Conservation (phyloP, 345 rosid species). For the Pistacia vera region DNA sequence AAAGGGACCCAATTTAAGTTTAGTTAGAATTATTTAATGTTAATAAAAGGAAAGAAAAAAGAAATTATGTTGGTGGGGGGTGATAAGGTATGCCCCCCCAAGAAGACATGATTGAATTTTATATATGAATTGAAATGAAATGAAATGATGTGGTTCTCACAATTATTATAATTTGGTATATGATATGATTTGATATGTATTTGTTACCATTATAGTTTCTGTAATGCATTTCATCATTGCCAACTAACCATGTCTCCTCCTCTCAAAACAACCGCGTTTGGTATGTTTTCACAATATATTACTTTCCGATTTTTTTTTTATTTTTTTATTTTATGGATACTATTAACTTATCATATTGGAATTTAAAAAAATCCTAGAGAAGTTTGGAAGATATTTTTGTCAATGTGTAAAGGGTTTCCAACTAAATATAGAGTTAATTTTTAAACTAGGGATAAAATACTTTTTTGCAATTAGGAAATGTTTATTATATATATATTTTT, state of each 20-base stretch:
- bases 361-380: background rate
- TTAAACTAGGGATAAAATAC: too few relatives aligned
- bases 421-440: too few relatives aligned
- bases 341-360: background rate
- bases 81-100: constrained; percentile 15
- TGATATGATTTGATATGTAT: constrained; percentile 33
- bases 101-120: constrained; percentile 27
- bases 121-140: constrained; percentile 1
- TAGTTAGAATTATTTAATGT: background rate
- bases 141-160: constrained; percentile 27
- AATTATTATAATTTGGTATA: constrained; percentile 15
- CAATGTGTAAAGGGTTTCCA: too few relatives aligned
- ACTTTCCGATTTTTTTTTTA: background rate
- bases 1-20: background rate
- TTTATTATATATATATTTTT: too few relatives aligned
- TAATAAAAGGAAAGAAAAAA: background rate
- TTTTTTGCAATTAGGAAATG: too few relatives aligned
- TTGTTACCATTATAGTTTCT: constrained; percentile 21
- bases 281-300: background rate
- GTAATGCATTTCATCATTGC: constrained; percentile 22
- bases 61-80: constrained; percentile 23
- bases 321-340: too few relatives aligned
- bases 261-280: background rate
- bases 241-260: constrained; percentile 21
- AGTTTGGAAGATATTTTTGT: too few relatives aligned